A percentile compares a stretch with the other conserved stretches of the same genome.
Conservation (phyloP, 2,329 filamentous ascomycete species). For the Pseudophaeomoniella oleicola region DNA sequence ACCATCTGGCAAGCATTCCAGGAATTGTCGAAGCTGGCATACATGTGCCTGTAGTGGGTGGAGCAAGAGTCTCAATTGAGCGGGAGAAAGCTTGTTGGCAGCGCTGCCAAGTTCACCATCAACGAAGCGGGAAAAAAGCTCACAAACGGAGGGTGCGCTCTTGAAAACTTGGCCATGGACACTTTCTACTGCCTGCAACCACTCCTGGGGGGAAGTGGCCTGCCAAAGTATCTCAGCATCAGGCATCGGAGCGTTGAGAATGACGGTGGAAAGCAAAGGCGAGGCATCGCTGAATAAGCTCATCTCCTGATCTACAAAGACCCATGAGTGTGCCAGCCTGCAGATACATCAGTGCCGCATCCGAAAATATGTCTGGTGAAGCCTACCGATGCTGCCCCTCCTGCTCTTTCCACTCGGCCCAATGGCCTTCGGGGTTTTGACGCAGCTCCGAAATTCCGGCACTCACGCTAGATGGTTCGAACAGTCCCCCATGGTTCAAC, state of each 20-base stretch:
- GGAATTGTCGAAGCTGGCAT: conserved; percentile 49
- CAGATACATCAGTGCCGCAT: conserved; percentile 9
- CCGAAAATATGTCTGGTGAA: conserved; percentile 3
- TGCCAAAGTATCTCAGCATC: conserved; percentile 50
- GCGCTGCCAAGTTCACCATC: conserved; percentile 43
- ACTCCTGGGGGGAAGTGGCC: conserved; percentile 41
- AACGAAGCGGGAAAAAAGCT: conserved; percentile 54
- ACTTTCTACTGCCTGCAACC: conserved; percentile 45
- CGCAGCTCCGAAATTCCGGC: conserved; percentile 27
- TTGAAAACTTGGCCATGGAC: conserved; percentile 37
- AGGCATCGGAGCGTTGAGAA: conserved; percentile 51
- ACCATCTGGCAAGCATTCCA: conserved; percentile 48
- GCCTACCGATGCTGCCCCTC: conserved; percentile 49
- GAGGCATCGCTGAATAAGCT: conserved; percentile 50
- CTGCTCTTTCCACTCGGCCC: conserved; percentile 50
- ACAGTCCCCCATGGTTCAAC: conserved; percentile 53
- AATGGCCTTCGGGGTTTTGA: conserved; percentile 36
- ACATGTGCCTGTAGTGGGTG: conserved; percentile 54
- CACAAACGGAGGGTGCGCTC: conserved; percentile 35
- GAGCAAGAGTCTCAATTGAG: conserved; percentile 50
- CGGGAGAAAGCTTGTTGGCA: conserved; percentile 33
- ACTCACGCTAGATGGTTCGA: conserved; percentile 38
- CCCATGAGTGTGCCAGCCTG: conserved; percentile 61
- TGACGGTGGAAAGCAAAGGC: conserved; percentile 49
- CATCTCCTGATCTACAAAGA: conserved; percentile 59